Evolutionary conservation across 805 yeast genomes (phyloP).

Genomic region (Wickerhamiella cacticola): DNA sequence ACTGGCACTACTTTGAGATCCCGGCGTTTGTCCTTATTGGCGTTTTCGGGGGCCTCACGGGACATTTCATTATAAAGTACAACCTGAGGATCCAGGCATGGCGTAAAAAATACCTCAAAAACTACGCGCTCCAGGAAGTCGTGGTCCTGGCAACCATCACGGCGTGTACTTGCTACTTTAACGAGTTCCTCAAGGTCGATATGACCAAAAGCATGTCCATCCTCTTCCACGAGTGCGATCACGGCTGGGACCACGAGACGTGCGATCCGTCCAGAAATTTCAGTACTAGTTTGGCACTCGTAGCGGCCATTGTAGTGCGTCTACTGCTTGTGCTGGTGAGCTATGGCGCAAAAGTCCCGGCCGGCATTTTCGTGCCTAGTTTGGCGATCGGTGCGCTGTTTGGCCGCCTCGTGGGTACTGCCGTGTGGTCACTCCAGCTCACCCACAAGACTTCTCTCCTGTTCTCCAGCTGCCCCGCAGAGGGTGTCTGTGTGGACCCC

Average conservation of each 20-base stretch:
- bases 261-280: conserved; percentile 23
- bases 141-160: conserved; percentile 54
- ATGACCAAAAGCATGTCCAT: conserved; percentile 95
- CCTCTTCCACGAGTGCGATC: conserved; percentile 71
- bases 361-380: conserved; percentile 93
- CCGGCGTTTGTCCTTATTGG: conserved; percentile 68
- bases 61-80: conserved; percentile 60
- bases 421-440: conserved; percentile 44
- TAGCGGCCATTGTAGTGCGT: conserved; percentile 61
- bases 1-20: conserved; percentile 79
- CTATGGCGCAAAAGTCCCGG: conserved; percentile 88
- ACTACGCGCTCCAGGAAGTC: conserved; percentile 59
- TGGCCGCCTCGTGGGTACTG: conserved; percentile 72
- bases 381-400: conserved; percentile 96
- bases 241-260: conserved; percentile 32
- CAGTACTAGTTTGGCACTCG: conserved; percentile 39
- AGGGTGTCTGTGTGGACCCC: conserved; percentile 59
- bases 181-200: conserved; percentile 66
- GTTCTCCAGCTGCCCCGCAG: conserved; percentile 34
- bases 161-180: conserved; percentile 68
- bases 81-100: conserved; percentile 68
- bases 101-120: conserved; percentile 53
- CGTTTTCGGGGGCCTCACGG: conserved; percentile 83
- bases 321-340: conserved; percentile 65
- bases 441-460: conserved; percentile 30